These are phyloP conservation scores for Lenwebbia sp. DNA, from an alignment of 345 rosid genomes.

Conservation along the genomic window DNA sequence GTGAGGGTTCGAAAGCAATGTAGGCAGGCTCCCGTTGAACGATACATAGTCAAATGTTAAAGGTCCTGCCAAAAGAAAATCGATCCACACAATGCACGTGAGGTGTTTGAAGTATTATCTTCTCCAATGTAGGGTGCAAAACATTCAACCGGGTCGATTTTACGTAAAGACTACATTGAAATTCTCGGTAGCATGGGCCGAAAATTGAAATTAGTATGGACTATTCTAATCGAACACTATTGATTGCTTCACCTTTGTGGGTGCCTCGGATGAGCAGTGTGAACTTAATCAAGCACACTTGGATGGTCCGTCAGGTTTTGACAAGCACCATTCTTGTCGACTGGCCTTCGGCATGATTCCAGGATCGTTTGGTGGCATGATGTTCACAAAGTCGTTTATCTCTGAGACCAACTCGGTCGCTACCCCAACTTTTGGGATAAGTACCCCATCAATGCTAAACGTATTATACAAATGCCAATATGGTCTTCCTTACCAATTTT, in stretches of 20 bases:
- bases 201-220: background rate
- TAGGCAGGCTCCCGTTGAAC: constrained; percentile 28
- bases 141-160: background rate
- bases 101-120: background rate
- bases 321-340: background rate
- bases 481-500: no score
- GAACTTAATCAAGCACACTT: background rate
- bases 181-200: background rate
- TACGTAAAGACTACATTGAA: background rate
- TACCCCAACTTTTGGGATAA: background rate
- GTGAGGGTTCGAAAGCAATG: constrained; percentile 7
- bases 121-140: background rate
- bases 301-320: background rate
- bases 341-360: background rate
- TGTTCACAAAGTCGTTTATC: background rate
- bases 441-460: background rate
- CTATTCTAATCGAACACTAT: background rate
- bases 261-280: background rate
- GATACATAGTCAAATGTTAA: constrained; percentile 7
- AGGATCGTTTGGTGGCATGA: background rate
- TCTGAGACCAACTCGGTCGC: background rate
- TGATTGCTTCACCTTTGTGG: background rate
- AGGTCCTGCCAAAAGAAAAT: constrained; percentile 17
- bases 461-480: background rate
- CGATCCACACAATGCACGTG: background rate